Evolutionary conservation across 2,329 filamentous ascomycete genomes (phyloP).

Genomic region (Myotisia sp.): DNA sequence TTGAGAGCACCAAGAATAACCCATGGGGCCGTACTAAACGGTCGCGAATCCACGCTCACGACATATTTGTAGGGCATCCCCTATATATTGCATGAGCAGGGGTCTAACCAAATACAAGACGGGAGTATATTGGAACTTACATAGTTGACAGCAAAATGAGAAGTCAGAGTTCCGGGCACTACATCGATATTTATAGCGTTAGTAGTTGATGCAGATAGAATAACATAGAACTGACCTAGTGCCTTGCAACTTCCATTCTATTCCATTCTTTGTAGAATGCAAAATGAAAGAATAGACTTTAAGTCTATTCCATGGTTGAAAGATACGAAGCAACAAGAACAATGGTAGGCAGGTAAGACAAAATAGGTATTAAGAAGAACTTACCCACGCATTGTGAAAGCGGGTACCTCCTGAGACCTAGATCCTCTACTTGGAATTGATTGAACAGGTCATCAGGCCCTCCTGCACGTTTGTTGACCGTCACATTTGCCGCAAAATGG

Average conservation of each 20-base stretch:
- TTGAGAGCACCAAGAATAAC: conserved; percentile 34
- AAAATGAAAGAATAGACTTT: background rate
- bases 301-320: too few relatives aligned
- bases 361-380: conserved; percentile 8
- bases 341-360: background rate
- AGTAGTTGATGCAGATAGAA: conserved; percentile 3
- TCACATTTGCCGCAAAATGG: conserved; percentile 44
- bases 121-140: conserved; percentile 16
- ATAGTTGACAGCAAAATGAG: conserved; percentile 38
- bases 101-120: background rate
- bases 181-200: background rate
- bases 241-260: background rate
- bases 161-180: conserved; percentile 28
- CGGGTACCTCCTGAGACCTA: conserved; percentile 34
- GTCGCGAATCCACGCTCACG: conserved; percentile 33
- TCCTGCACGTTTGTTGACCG: conserved; percentile 35
- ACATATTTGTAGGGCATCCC: conserved; percentile 49
- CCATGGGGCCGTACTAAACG: conserved; percentile 29
- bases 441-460: conserved; percentile 51
- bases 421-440: conserved; percentile 31
- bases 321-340: background rate
- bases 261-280: background rate
- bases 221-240: background rate
- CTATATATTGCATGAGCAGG: conserved; percentile 15
- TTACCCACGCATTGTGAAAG: conserved; percentile 22